Evolutionary conservation across 1,139 yeast genomes (phyloP).

Genomic region (Pneumocystis murina): DNA sequence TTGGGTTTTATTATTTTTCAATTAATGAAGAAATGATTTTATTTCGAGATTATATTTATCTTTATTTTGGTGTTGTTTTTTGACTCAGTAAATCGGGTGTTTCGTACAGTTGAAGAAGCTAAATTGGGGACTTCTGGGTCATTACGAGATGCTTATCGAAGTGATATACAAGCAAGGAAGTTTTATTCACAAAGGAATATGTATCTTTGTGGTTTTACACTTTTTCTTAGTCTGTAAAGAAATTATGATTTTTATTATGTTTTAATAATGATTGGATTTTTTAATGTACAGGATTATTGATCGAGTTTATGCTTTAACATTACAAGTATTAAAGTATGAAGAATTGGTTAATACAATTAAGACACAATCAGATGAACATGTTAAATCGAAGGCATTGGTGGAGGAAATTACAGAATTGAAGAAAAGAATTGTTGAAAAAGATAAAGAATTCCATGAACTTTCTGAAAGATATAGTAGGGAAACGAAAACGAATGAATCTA

Average conservation of each 20-base stretch:
- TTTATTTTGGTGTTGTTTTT: slow-evolving; percentile 72
- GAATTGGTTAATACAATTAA: not conserved
- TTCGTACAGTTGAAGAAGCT: slow-evolving; percentile 48
- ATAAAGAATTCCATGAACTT: not conserved
- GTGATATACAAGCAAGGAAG: slow-evolving; percentile 75
- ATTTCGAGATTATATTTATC: slow-evolving; percentile 37
- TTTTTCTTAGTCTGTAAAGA: slow-evolving; percentile 42
- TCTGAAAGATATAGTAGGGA: not conserved
- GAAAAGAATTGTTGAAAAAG: not conserved
- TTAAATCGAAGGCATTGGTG: not conserved
- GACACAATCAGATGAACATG: not conserved
- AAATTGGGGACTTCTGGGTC: slow-evolving; percentile 9
- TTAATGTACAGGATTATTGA: not conserved
- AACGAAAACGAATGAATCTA: not conserved
- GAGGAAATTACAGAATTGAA: not conserved
- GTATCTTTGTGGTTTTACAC: slow-evolving; percentile 89
- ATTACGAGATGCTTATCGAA: slow-evolving; percentile 35
- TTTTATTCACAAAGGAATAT: slow-evolving; percentile 94
- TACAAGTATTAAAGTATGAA: not conserved
- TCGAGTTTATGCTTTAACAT: not conserved
- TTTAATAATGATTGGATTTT: not conserved
- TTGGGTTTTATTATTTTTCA: too few species aligned
- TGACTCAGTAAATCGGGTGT: slow-evolving; percentile 78
- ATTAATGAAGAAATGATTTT: not conserved
- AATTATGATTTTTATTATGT: slow-evolving; percentile 28